Evolutionary conservation across 176 grass and related monocot species (phyloP), one percentile per base, ranked within the genome.

Genomic region (Triticum aestivum): DNA sequence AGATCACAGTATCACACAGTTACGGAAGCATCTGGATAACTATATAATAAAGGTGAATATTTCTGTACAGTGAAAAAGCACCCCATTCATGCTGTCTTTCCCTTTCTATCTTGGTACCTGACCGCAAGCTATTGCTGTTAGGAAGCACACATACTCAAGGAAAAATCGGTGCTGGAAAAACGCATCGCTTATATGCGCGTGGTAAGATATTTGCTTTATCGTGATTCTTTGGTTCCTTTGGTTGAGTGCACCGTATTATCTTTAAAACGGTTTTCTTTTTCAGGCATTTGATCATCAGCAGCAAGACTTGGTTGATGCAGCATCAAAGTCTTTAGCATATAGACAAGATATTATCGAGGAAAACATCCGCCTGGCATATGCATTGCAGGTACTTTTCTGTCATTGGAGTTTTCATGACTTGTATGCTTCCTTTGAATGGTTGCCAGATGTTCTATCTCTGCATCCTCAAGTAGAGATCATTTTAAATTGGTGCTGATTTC

Each of bases 341-440:
- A 94, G 96, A 88, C 96, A 98, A 87, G 93, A 96, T 85, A 92
- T 98, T 84, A 89, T 94, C 11, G 96, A 98, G 82, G 93, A 98
- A 86, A 98, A 98, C 79, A 88, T 94, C 74, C 96, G 90, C 47
- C 87, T 98, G 23, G 78, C 92, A 51, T 91, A 94, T 87, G 88
- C 90, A 41, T 87, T 96, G 76, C 96, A 98, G 94, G 96, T 96
- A 96, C 51, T 79, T 79, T 38, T 71, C 26, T 70, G 1, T 66
- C 44, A 72, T 23, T 73, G 37, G 11, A 64, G 61, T 20, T 59
- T 66, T 37, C 69, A n/a, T 62, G 27, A 5, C 21, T 49, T 63
- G 10, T 86, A 65, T 73, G 38, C 39, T 52, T 24, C 2, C 30
- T 81, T 39, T 27, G 54, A 65, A 72, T 41, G 12, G 42, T 49